Percentiles rank a stretch among this genome's conserved stretches.
Conservation (phyloP, 352 stramenopile species). For the Phytophthora europaea region DNA sequence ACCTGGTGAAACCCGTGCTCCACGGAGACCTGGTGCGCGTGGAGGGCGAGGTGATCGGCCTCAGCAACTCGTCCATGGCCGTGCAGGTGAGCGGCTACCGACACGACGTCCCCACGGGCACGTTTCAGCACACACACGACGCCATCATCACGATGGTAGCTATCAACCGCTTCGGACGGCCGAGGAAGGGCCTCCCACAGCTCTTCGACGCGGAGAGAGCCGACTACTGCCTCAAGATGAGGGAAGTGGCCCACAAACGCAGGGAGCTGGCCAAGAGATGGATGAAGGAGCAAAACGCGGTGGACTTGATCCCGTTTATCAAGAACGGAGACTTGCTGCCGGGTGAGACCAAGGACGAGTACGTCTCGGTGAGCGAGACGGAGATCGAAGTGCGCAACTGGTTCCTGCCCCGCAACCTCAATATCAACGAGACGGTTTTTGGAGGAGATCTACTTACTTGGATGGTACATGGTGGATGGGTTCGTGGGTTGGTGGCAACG, state of each 20-base stretch:
- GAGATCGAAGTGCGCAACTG: constrained; percentile 77
- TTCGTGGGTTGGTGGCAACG: background rate
- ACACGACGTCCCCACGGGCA: constrained; percentile 46
- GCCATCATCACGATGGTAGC: constrained; percentile 75
- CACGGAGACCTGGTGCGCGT: constrained; percentile 65
- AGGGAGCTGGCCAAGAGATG: constrained; percentile 52
- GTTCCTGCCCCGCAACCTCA: constrained; percentile 78
- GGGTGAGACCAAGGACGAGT: constrained; percentile 48
- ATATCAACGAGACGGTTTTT: constrained; percentile 80
- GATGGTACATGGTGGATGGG: constrained; percentile 51
- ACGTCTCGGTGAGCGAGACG: constrained; percentile 64
- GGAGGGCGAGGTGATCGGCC: constrained; percentile 59
- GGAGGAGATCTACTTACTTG: constrained; percentile 68
- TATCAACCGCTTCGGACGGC: constrained; percentile 59
- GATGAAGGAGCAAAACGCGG: constrained; percentile 53
- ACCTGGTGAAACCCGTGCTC: constrained; percentile 64
- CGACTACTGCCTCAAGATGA: constrained; percentile 56
- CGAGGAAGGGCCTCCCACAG: constrained; percentile 49
- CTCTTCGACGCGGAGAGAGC: constrained; percentile 52
- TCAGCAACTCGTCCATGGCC: constrained; percentile 63
- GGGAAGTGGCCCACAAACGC: constrained; percentile 48
- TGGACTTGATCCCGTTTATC: constrained; percentile 56
- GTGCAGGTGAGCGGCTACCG: constrained; percentile 65
- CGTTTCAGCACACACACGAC: constrained; percentile 65
- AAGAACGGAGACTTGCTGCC: constrained; percentile 41